Conservation (phyloP, 305 asterid species). For the Fraxinus latifolia region DNA sequence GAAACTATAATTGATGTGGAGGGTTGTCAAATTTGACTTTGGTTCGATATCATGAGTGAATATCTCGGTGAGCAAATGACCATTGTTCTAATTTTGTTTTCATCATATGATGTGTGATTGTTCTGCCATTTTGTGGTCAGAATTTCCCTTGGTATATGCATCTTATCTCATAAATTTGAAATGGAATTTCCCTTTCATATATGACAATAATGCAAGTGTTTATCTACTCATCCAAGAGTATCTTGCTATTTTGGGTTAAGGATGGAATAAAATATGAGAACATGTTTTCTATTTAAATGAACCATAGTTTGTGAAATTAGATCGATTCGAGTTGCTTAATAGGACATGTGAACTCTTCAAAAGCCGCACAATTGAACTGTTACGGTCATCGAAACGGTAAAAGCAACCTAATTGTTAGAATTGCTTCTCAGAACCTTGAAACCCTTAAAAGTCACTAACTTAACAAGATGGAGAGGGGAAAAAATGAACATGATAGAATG, state of each 20-base stretch:
- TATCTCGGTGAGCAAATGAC: background rate
- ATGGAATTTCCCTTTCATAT: background rate
- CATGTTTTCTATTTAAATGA: no score
- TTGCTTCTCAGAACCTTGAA: background rate
- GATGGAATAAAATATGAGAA: background rate
- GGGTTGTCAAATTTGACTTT: slow-evolving; percentile 6
- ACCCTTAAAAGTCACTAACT: background rate
- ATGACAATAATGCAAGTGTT: background rate
- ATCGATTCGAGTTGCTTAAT: background rate
- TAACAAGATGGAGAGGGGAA: no score
- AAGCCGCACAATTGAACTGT: background rate
- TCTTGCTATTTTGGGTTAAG: background rate
- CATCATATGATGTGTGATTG: slow-evolving; percentile 12
- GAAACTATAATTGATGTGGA: background rate
- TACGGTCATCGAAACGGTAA: background rate
- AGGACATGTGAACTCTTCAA: background rate
- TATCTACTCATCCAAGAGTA: background rate
- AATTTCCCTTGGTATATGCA: background rate
- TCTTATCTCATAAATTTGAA: background rate
- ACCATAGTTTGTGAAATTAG: background rate
- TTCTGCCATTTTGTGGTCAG: slow-evolving; percentile 15
- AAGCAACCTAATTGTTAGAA: background rate
- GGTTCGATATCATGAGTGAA: background rate
- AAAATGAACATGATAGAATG: no score
- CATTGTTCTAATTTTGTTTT: background rate